These are phyloP conservation scores for Lodderomyces beijingensis DNA, from an alignment of 1,139 yeast species.

Conservation along the genomic window DNA sequence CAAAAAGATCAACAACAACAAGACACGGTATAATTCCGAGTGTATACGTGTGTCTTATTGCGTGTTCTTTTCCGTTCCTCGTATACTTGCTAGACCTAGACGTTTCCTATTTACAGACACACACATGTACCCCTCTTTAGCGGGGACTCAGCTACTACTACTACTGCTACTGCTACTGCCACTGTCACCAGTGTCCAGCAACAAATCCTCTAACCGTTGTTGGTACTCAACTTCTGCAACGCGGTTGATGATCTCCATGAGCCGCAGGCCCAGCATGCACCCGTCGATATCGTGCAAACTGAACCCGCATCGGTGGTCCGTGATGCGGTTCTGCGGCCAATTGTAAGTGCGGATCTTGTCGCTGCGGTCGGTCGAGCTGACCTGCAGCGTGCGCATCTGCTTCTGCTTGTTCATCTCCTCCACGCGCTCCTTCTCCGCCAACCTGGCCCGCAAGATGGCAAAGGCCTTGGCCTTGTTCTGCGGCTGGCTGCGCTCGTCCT, in stretches of 20 bases:
- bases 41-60: too few species aligned
- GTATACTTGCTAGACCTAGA: too few species aligned
- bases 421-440: conserved; percentile 76
- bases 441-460: conserved; percentile 70
- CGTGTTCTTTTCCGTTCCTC: too few species aligned
- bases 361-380: conserved; percentile 81
- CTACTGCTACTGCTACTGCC: too few species aligned
- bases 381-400: conserved; percentile 73
- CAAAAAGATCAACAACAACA: too few species aligned
- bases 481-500: conserved; percentile 94
- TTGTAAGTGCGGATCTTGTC: conserved; percentile 94
- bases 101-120: too few species aligned
- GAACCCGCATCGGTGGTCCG: conserved; percentile 88
- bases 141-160: too few species aligned
- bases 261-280: conserved; percentile 65
- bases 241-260: conserved; percentile 52
- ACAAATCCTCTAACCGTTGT: conserved; percentile 17
- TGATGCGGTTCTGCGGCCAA: conserved; percentile 85
- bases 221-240: conserved; percentile 27
- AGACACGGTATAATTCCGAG: too few species aligned
- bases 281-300: conserved; percentile 78
- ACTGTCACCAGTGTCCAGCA: conserved; percentile 1
- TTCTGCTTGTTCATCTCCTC: conserved; percentile 64
- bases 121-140: too few species aligned
- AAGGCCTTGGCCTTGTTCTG: conserved; percentile 94